These are phyloP conservation scores for Colletotrichum liaoningense DNA, from an alignment of 2,329 filamentous ascomycete species.

Conservation along the genomic window DNA sequence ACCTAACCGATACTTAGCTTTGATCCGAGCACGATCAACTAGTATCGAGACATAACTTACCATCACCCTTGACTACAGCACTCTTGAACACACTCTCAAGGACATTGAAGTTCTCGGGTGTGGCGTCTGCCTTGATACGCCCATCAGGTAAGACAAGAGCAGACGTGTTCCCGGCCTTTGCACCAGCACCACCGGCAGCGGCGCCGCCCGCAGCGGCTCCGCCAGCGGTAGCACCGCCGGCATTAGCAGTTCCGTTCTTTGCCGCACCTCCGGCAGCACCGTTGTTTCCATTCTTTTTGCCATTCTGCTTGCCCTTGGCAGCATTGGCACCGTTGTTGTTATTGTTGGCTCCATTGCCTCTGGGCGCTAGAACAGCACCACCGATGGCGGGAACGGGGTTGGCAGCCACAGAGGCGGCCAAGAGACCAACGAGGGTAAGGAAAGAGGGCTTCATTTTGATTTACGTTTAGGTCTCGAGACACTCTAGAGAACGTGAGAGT, in stretches of 20 bases:
- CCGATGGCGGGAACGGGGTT: slow-evolving; percentile 5
- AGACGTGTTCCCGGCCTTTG: background rate
- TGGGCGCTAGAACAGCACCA: background rate
- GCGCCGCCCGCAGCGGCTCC: background rate
- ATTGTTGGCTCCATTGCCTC: background rate
- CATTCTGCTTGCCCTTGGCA: no score
- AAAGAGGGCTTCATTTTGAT: slow-evolving; percentile 25
- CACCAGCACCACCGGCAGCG: background rate
- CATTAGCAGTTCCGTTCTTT: slow-evolving; percentile 14
- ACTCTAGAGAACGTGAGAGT: background rate
- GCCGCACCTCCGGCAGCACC: slow-evolving; percentile 8
- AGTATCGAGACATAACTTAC: background rate
- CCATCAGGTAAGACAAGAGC: slow-evolving; percentile 37
- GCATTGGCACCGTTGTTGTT: background rate
- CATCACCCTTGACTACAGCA: slow-evolving; percentile 42
- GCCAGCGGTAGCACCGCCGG: slow-evolving; percentile 7
- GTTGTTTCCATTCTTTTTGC: background rate
- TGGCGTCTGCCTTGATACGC: slow-evolving; percentile 36
- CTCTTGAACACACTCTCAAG: slow-evolving; percentile 39
- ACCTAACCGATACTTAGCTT: background rate
- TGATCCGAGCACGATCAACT: no score
- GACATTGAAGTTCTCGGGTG: slow-evolving; percentile 38
- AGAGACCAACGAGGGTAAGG: slow-evolving; percentile 21
- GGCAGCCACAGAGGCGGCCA: slow-evolving; percentile 27
- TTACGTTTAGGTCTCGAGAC: background rate